Conservation (phyloP, 345 rosid genomes). For the Tarenaya hassleriana region DNA sequence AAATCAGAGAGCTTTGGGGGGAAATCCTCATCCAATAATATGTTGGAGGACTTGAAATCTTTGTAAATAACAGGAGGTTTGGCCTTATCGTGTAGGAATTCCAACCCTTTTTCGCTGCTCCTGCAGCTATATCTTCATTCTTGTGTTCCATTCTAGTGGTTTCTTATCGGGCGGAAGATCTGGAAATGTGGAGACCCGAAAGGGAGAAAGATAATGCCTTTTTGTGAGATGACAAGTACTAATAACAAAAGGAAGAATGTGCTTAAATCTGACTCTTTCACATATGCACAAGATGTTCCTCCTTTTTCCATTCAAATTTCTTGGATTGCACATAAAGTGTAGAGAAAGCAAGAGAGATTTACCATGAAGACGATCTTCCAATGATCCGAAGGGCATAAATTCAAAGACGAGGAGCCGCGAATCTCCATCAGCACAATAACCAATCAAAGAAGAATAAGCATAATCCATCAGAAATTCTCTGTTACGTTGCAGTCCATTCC, state of each 20-base stretch:
- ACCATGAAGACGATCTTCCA: conserved; percentile 99
- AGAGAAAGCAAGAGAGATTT: conserved; percentile 19
- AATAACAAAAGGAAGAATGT: not conserved
- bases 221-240: not conserved
- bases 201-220: not conserved
- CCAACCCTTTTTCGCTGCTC: conserved; percentile 97
- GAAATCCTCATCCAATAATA: conserved; percentile 82
- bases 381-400: conserved; percentile 91
- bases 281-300: not conserved
- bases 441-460: conserved; percentile 97
- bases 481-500: conserved; percentile 97
- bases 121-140: conserved; percentile 98
- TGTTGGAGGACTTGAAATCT: conserved; percentile 96
- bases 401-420: conserved; percentile 97
- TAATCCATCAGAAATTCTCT: conserved; percentile 95
- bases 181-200: conserved; percentile 19
- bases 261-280: too few relatives aligned
- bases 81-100: conserved; percentile 87
- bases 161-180: conserved; percentile 94
- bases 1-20: conserved; percentile 96
- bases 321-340: not conserved
- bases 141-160: conserved; percentile 86
- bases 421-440: conserved; percentile 99
- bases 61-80: conserved; percentile 94
- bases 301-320: not conserved